Evolutionary conservation across 2,329 filamentous ascomycete genomes (phyloP).

Genomic region (Nemania diffusa): DNA sequence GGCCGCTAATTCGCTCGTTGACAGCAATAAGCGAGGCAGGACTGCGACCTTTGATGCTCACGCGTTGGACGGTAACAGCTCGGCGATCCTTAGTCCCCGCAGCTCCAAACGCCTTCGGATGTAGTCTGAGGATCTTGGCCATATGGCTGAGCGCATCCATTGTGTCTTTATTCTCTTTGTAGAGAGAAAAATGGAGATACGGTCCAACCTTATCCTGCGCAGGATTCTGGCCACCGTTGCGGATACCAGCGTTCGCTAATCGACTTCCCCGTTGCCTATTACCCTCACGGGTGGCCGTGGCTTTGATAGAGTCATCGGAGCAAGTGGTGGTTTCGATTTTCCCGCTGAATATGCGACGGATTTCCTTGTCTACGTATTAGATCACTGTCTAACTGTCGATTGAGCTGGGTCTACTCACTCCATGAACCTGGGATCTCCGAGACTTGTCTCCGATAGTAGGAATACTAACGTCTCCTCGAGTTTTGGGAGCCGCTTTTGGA

Average conservation of each 20-base stretch:
- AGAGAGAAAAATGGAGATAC: slow-evolving; percentile 89
- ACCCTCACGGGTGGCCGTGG: slow-evolving; percentile 53
- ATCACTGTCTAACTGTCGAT: slow-evolving; percentile 13
- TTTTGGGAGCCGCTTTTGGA: slow-evolving; percentile 37
- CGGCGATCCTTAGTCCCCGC: slow-evolving; percentile 93
- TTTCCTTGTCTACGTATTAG: slow-evolving; percentile 54
- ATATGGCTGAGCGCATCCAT: slow-evolving; percentile 89
- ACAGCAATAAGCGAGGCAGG: slow-evolving; percentile 71
- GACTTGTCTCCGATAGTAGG: slow-evolving; percentile 45
- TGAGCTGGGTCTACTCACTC: slow-evolving; percentile 48
- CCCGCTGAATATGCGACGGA: slow-evolving; percentile 83
- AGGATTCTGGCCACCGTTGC: slow-evolving; percentile 41
- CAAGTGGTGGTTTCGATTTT: slow-evolving; percentile 79
- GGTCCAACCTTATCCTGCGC: slow-evolving; percentile 65
- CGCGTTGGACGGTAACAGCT: slow-evolving; percentile 85
- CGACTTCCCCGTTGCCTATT: slow-evolving; percentile 47
- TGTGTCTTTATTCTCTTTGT: slow-evolving; percentile 97
- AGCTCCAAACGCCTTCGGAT: slow-evolving; percentile 76
- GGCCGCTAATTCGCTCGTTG: slow-evolving; percentile 70
- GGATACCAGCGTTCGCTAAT: slow-evolving; percentile 39
- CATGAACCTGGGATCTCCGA: slow-evolving; percentile 56
- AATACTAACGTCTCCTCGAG: slow-evolving; percentile 41
- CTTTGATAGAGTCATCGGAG: slow-evolving; percentile 68
- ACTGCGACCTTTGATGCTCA: slow-evolving; percentile 68
- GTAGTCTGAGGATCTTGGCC: slow-evolving; percentile 77